Base-by-base conservation (phyloP, 148 eudicot species). In the Talinum fruticosum region DNA sequence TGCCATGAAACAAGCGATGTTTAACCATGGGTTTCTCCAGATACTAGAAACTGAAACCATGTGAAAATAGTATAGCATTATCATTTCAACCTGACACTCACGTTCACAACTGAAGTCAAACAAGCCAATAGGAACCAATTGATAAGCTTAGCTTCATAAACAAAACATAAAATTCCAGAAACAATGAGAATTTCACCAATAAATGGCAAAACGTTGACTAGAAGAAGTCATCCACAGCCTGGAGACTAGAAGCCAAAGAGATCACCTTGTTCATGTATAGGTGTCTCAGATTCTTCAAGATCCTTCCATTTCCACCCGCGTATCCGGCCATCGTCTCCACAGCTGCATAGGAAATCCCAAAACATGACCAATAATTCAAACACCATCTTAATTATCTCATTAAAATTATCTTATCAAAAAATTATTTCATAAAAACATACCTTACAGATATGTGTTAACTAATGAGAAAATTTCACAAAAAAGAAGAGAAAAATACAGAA, bases 241-340 rank as follows among this genome's bases (percentile, higher is more conserved):
- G 32, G 36, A 54, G 49, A 29, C 36, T 37, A 49, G 38, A 51
- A 76, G 69, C 38, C 54, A 64, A 71, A 61, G n/a, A 35, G 21
- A 70, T 65, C 57, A 90, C 95, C 93, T 86, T 77, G 85, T 41
- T 73, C 67, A 69, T 61, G 81, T 64, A 77, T 69, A 73, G 84
- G 71, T 41, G 45, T 81, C 77, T 88, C 88, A 18, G 86, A 66
- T 23, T 75, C 80, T 66, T 81, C 79, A 53, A 93, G 80, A 59
- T 93, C 93, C 80, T 88, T 86, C 97, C 97, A 96, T 75, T 85
- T 93, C 99, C 99, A 96, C 62, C 99, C 99, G 61, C 85, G 85
- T 83, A 93, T 86, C 75, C 87, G 88, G 34, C 99, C 99, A 91
- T 96, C 99, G 80, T 96, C 99, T 64, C 99, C 99, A 79, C 99